Conservation (phyloP, 176 grass and related monocot species). For the Eleusine coracana region DNA sequence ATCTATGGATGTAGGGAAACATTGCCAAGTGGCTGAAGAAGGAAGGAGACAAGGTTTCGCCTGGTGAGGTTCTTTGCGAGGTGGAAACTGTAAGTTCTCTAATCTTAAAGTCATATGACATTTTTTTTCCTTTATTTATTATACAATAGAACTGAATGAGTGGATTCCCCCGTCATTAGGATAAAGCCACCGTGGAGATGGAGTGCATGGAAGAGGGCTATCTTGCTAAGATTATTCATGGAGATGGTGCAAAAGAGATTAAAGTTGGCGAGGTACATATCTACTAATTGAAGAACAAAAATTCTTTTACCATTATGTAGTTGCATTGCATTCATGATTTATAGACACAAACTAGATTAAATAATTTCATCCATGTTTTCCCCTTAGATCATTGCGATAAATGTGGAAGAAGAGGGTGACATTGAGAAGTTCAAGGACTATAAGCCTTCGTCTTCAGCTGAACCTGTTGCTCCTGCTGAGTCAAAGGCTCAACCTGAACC, state of each 20-base stretch:
- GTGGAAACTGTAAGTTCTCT: slow-evolving; percentile 85
- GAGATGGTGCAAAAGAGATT: slow-evolving; percentile 94
- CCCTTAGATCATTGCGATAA: slow-evolving; percentile 72
- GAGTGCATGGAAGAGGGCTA: slow-evolving; percentile 99
- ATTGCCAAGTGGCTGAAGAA: slow-evolving; percentile 96
- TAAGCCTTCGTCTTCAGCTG: slow-evolving; percentile 68
- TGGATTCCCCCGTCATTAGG: slow-evolving; percentile 49
- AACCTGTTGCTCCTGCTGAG: slow-evolving; percentile 52
- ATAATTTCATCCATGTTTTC: slow-evolving; percentile 11
- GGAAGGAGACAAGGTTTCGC: slow-evolving; percentile 90
- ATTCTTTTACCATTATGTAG: neutral
- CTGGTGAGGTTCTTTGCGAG: slow-evolving; percentile 92
- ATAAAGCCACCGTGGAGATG: slow-evolving; percentile 96
- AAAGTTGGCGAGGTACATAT: slow-evolving; percentile 89
- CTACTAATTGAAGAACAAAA: slow-evolving; percentile 22
- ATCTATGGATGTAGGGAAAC: slow-evolving; percentile 75
- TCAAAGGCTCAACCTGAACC: slow-evolving; percentile 45
- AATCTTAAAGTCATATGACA: neutral
- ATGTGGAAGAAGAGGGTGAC: slow-evolving; percentile 90
- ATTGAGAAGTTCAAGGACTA: slow-evolving; percentile 91
- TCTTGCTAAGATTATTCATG: slow-evolving; percentile 91
- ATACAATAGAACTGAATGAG: slow-evolving; percentile 10
- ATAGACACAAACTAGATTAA: neutral
- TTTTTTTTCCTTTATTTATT: slow-evolving; percentile 21
- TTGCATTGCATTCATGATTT: neutral